Evolutionary conservation across 805 yeast genomes (phyloP).

Genomic region (Schwanniomyces vanrijiae): DNA sequence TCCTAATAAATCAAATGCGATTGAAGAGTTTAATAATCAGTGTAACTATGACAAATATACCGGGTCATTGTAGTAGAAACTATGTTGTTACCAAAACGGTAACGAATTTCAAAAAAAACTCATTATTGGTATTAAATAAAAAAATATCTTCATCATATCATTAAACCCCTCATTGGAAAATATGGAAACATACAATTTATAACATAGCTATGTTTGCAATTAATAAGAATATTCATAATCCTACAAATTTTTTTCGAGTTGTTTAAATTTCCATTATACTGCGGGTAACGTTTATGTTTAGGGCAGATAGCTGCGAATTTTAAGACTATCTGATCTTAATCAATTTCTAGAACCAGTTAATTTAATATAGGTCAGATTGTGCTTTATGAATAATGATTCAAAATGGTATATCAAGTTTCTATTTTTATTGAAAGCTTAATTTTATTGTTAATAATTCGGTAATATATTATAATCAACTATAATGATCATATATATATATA

Average conservation of each 20-base stretch:
- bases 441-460: no score
- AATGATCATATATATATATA: no score
- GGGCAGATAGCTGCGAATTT: background rate
- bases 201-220: background rate
- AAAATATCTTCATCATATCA: conserved; percentile 35
- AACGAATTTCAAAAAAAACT: conserved; percentile 35
- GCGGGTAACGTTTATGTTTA: background rate
- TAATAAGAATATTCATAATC: background rate
- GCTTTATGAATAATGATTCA: no score
- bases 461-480: no score
- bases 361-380: no score
- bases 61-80: conserved; percentile 54
- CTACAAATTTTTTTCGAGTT: background rate
- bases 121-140: conserved; percentile 34
- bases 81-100: conserved; percentile 52
- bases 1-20: background rate
- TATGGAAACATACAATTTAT: conserved; percentile 3
- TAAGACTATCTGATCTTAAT: no score
- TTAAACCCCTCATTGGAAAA: background rate
- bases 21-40: conserved; percentile 43
- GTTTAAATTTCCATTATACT: background rate
- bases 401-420: no score
- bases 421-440: no score
- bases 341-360: no score
- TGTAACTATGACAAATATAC: conserved; percentile 87